Percentiles rank a stretch among this genome's conserved stretches.
Evolutionary conservation across 2,329 filamentous ascomycete species (phyloP).

Genomic region (Fusarium coffeatum): DNA sequence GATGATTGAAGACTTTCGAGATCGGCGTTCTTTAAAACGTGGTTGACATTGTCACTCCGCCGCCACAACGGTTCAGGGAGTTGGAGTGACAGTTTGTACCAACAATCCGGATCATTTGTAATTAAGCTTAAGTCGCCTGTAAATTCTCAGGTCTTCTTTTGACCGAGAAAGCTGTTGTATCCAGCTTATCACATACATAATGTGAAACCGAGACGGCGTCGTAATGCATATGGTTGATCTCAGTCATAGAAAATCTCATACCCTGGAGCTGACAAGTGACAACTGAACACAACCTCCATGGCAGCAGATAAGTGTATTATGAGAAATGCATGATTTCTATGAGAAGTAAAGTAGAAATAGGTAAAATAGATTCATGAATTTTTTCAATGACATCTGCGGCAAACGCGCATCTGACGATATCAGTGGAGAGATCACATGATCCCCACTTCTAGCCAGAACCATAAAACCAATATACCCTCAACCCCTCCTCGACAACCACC

Average conservation of each 20-base stretch:
- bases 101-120: not conserved
- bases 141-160: not conserved
- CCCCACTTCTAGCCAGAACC: slow-evolving; percentile 12
- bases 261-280: not conserved
- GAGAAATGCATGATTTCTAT: rapidly evolving
- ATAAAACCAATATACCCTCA: slow-evolving; percentile 26
- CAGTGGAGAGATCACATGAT: slow-evolving; percentile 39
- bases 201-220: not conserved
- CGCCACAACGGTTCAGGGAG: not conserved
- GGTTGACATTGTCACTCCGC: not conserved
- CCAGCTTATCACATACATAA: not conserved
- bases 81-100: not conserved
- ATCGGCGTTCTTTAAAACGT: not conserved
- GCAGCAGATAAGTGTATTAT: not conserved
- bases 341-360: rapidly evolving
- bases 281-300: not conserved
- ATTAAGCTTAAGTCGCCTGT: not conserved
- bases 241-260: not conserved
- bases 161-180: not conserved
- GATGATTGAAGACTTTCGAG: not conserved
- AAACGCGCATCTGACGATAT: slow-evolving; percentile 23
- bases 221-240: not conserved
- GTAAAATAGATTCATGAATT: not conserved
- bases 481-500: slow-evolving; percentile 19
- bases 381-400: not conserved